Percentiles rank a stretch among this genome's conserved stretches.
Conservation (phyloP, 805 yeast genomes). For the Vanderwaltozyma verrucispora region DNA sequence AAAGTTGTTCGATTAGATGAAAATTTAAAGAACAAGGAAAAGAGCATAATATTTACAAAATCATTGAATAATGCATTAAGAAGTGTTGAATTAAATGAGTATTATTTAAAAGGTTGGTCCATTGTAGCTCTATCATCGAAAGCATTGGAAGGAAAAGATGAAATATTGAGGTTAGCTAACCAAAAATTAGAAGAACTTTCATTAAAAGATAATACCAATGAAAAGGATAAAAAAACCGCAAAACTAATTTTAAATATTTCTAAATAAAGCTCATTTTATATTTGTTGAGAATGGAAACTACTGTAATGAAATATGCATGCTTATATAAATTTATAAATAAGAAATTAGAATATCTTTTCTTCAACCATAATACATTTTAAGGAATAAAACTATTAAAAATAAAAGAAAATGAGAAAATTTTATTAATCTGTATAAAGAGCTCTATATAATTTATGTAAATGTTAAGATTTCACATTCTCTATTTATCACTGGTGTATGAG, state of each 20-base stretch:
- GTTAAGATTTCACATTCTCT: constrained; percentile 27
- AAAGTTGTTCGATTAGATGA: constrained; percentile 11
- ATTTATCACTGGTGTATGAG: constrained; percentile 40
- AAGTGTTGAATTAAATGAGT: constrained; percentile 66
- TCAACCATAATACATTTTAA: no score
- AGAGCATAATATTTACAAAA: constrained; percentile 8
- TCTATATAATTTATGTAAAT: no score
- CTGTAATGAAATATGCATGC: no score
- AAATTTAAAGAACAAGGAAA: constrained; percentile 1
- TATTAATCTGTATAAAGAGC: no score
- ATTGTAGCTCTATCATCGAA: constrained; percentile 40
- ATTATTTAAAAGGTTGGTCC: constrained; percentile 63
- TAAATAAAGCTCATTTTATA: no score
- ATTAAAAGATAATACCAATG: constrained; percentile 16
- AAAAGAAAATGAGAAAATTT: no score
- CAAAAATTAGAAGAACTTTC: constrained; percentile 30
- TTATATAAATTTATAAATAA: no score
- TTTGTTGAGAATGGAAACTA: no score
- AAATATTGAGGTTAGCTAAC: constrained; percentile 30
- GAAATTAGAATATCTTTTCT: no score
- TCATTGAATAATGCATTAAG: constrained; percentile 47
- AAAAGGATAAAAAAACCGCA: constrained; percentile 32
- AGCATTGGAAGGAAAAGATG: constrained; percentile 19
- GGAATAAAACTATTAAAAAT: no score
- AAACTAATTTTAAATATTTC: constrained; percentile 16